Evolutionary conservation across 306 rosid species (phyloP).

Genomic region (Vigna mungo): DNA sequence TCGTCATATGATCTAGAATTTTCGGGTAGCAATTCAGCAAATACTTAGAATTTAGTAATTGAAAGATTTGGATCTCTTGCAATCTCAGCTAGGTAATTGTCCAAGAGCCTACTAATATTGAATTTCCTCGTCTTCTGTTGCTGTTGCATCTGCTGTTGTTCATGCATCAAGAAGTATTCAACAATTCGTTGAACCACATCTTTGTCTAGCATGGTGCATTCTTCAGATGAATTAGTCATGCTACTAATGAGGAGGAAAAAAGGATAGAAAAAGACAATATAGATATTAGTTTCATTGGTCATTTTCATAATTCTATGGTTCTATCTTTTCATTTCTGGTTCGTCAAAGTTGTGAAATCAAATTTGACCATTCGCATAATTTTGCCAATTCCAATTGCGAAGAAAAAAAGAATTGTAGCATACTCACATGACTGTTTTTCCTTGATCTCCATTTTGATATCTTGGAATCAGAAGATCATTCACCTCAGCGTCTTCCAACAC

Average conservation of each 20-base stretch:
- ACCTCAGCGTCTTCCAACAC: slow-evolving; percentile 88
- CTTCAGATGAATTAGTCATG: slow-evolving; percentile 61
- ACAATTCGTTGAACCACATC: slow-evolving; percentile 84
- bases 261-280: slow-evolving; percentile 28
- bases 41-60: slow-evolving; percentile 77
- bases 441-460: slow-evolving; percentile 67
- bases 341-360: background rate
- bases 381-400: slow-evolving; percentile 22
- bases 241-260: slow-evolving; percentile 31
- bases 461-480: slow-evolving; percentile 83
- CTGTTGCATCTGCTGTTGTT: slow-evolving; percentile 69
- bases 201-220: slow-evolving; percentile 74
- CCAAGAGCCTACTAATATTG: slow-evolving; percentile 85
- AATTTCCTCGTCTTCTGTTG: slow-evolving; percentile 66
- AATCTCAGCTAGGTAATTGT: slow-evolving; percentile 88
- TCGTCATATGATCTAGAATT: slow-evolving; percentile 76
- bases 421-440: slow-evolving; percentile 69
- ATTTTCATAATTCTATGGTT: slow-evolving; percentile 28
- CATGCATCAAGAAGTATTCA: slow-evolving; percentile 92
- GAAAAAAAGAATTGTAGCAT: slow-evolving; percentile 5
- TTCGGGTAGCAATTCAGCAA: slow-evolving; percentile 85
- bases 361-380: slow-evolving; percentile 14
- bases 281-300: slow-evolving; percentile 34
- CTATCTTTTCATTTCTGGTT: background rate
- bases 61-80: slow-evolving; percentile 91